Evolutionary conservation across 495 filamentous ascomycete genomes (phyloP), one percentile per base, ranked within the genome.

Genomic region (Hypoxylon cercidicola): DNA sequence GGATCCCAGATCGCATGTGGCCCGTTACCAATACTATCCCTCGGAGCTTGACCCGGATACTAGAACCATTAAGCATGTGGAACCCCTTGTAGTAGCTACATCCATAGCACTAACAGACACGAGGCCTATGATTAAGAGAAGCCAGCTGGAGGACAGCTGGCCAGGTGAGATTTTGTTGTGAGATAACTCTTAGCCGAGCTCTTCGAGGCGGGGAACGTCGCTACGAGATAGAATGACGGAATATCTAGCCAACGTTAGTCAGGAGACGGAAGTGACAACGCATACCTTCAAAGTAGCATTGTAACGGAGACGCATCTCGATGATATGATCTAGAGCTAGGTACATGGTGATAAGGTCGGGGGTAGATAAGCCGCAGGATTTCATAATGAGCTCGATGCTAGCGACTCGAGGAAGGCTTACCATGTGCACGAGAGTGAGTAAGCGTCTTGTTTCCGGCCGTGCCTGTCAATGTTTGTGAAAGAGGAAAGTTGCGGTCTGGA

Each of bases 231-330:
- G 28, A 6, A 61, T 43, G 52, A 49, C 47, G 47, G 30, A 52
- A 53, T 2, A 48, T 10, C 23, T 58, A 28, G 23, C 21, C 19
- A 67, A 55, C 25, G 35, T 48, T 41, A 16, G 23, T n/a, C 20
- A 41, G 12, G 20, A 51, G 41, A 23, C 8, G 11, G 19, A 25
- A 30, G 56, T 15, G 21, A 51, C 18, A 47, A 58, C 53, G 30
- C 32, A 28, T 43, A 30, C 20, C 18, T 45, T 8, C 43, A 23
- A 58, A 35, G 58, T 58, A 45, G 37, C 34, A 67, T 44, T 44
- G 41, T 23, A 10, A 47, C 37, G 3, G 18, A n/a, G 49, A n/a
- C 28, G 40, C 49, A 65, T 65, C 54, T 65, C 55, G 55, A 65
- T 65, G 48, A 49, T 25, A 35, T 41, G 9, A n/a, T n/a, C n/a